phyloP scores from a whole-genome alignment of 768 basidiomycete genomes.

The Russula vinacea region DNA sequence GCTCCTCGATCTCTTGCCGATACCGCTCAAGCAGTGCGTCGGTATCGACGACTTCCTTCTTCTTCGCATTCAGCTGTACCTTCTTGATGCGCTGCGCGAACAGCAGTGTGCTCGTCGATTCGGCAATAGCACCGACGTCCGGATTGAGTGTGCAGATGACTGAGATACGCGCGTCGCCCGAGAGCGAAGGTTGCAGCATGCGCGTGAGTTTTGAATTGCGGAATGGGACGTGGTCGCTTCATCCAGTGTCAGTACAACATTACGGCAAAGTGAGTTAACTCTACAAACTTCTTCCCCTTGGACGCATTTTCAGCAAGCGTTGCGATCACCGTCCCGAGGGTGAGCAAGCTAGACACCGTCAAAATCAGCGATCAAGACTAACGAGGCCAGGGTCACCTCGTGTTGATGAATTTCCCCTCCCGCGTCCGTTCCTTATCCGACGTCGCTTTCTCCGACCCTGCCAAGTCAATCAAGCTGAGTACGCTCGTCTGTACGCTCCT shows the following conservation, averaged over 20 bases:
- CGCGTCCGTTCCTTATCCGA: slow-evolving; percentile 93
- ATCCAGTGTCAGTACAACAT: slow-evolving; percentile 9
- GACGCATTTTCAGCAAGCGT: slow-evolving; percentile 87
- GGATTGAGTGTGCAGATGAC: slow-evolving; percentile 97
- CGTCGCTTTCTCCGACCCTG: slow-evolving; percentile 95
- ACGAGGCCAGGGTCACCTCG: slow-evolving; percentile 46
- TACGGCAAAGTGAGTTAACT: background rate
- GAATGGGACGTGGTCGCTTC: slow-evolving; percentile 87
- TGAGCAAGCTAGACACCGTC: slow-evolving; percentile 61
- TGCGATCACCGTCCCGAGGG: slow-evolving; percentile 87
- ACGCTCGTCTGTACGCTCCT: slow-evolving; percentile 76
- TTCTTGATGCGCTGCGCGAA: slow-evolving; percentile 92
- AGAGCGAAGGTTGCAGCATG: slow-evolving; percentile 90
- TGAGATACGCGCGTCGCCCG: slow-evolving; percentile 92
- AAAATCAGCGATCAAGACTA: slow-evolving; percentile 7
- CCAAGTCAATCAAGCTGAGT: slow-evolving; percentile 88
- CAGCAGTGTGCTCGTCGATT: slow-evolving; percentile 83
- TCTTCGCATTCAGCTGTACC: slow-evolving; percentile 85
- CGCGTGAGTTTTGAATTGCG: slow-evolving; percentile 94
- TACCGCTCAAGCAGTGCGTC: slow-evolving; percentile 93
- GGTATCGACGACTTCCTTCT: slow-evolving; percentile 91
- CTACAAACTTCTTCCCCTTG: slow-evolving; percentile 61
- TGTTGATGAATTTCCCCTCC: slow-evolving; percentile 97
- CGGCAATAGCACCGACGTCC: slow-evolving; percentile 68
- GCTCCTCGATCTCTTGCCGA: slow-evolving; percentile 88